Percentiles rank a stretch among this genome's conserved stretches.
Conservation (phyloP, 169 alveolate species). For the Eimeria necatrix region DNA sequence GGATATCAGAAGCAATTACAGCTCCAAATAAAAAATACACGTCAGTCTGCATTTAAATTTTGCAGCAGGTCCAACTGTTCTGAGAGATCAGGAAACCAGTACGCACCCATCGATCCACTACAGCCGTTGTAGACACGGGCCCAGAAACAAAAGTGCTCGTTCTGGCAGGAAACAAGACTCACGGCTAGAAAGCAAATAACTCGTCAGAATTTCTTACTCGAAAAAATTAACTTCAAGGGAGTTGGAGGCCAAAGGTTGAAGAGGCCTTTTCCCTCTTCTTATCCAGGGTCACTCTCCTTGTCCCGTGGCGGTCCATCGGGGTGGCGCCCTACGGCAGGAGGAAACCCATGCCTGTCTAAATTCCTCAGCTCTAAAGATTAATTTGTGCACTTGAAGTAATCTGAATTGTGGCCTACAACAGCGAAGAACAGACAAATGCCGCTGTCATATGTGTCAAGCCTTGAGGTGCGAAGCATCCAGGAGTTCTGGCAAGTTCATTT, state of each 20-base stretch:
- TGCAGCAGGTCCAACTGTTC: background rate
- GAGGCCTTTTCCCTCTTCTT: background rate
- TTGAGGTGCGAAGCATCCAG: too few relatives aligned
- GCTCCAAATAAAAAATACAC: background rate
- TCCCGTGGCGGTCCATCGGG: constrained; percentile 25
- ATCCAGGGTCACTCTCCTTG: constrained; percentile 22
- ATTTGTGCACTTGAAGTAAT: too few relatives aligned
- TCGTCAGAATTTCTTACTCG: too few relatives aligned
- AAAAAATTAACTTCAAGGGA: too few relatives aligned
- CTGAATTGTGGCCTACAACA: too few relatives aligned
- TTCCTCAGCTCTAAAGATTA: background rate
- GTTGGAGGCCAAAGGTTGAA: background rate
- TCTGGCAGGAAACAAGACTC: background rate
- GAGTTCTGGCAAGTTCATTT: too few relatives aligned
- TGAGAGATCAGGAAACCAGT: constrained; percentile 27
- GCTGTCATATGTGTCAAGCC: too few relatives aligned
- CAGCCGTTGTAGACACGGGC: constrained; percentile 23
- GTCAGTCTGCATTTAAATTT: background rate
- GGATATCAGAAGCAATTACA: background rate
- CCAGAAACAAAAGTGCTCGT: background rate
- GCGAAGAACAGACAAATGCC: too few relatives aligned
- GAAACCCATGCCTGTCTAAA: background rate
- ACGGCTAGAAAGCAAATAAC: too few relatives aligned
- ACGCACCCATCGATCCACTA: constrained; percentile 8
- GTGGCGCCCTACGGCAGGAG: background rate